phyloP scores from a whole-genome alignment of 129 eudicot species.

The Cynara cardunculus region DNA sequence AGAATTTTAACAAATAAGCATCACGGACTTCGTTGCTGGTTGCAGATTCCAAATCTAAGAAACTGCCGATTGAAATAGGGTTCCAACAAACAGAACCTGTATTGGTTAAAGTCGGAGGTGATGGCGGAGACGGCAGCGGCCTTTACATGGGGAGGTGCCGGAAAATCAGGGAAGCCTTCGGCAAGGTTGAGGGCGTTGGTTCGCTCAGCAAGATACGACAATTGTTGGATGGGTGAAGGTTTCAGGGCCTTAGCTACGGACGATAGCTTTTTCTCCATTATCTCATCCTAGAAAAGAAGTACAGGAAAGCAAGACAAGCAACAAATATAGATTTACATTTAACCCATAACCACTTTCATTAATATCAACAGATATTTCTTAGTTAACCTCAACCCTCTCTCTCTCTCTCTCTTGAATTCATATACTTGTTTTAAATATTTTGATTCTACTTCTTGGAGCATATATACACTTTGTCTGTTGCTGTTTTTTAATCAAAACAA shows the following conservation, averaged over 20 bases:
- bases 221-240: slow-evolving; percentile 79
- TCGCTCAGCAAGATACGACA: slow-evolving; percentile 66
- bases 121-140: slow-evolving; percentile 93
- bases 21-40: not conserved
- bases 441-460: too few relatives aligned
- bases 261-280: slow-evolving; percentile 76
- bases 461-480: too few relatives aligned
- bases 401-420: not conserved
- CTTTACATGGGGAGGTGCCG: slow-evolving; percentile 76
- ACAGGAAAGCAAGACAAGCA: slow-evolving; percentile 9
- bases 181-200: slow-evolving; percentile 92
- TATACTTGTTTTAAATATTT: too few relatives aligned
- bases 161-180: slow-evolving; percentile 95
- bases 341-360: too few relatives aligned
- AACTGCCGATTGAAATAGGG: slow-evolving; percentile 1
- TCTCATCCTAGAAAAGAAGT: not conserved
- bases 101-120: slow-evolving; percentile 85
- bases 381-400: too few relatives aligned
- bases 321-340: too few relatives aligned
- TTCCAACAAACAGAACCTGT: slow-evolving; percentile 47
- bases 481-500: too few relatives aligned
- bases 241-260: slow-evolving; percentile 55
- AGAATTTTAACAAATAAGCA: not conserved
- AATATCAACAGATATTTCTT: too few relatives aligned
- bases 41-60: not conserved